A percentile compares a stretch with the other conserved stretches of the same genome.
These are phyloP conservation scores for Cutaneotrichosporon sp. DNA, from an alignment of 1,284 basidiomycete genomes.

Conservation along the genomic window DNA sequence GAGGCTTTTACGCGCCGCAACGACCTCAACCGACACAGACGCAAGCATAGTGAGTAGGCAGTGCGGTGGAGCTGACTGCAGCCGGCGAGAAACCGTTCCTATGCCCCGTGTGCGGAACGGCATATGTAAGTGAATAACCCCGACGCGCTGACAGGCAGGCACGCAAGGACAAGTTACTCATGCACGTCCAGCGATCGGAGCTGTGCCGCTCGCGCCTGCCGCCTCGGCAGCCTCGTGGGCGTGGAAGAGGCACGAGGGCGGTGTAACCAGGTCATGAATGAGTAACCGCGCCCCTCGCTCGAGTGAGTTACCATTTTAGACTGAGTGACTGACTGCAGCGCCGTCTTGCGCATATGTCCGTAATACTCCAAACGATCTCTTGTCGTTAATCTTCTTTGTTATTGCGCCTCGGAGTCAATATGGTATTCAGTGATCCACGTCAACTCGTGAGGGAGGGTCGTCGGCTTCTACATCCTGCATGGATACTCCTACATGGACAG, in stretches of 20 bases:
- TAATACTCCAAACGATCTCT: no score
- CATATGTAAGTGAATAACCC: slow-evolving; percentile 10
- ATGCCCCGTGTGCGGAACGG: slow-evolving; percentile 15
- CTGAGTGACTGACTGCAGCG: no score
- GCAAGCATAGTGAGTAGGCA: slow-evolving; percentile 17
- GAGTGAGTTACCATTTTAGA: no score
- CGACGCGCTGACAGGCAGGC: slow-evolving; percentile 15
- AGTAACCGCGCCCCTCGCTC: no score
- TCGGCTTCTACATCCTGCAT: no score
- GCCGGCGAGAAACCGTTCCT: slow-evolving; percentile 21
- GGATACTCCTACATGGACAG: no score
- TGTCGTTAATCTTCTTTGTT: no score
- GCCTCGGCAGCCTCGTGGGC: slow-evolving; percentile 9
- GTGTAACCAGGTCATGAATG: background rate
- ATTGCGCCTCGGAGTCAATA: no score
- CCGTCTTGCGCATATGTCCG: no score
- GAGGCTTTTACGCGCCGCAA: slow-evolving; percentile 22
- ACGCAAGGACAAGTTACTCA: slow-evolving; percentile 23
- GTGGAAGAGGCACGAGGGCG: slow-evolving; percentile 1
- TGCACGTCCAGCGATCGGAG: slow-evolving; percentile 21
- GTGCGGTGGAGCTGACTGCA: background rate
- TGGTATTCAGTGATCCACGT: no score
- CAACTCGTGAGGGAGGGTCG: no score
- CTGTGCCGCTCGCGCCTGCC: slow-evolving; percentile 16
- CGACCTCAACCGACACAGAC: slow-evolving; percentile 21